Conservation (phyloP, 441 rosid genomes). For the Metrosideros polymorpha region DNA sequence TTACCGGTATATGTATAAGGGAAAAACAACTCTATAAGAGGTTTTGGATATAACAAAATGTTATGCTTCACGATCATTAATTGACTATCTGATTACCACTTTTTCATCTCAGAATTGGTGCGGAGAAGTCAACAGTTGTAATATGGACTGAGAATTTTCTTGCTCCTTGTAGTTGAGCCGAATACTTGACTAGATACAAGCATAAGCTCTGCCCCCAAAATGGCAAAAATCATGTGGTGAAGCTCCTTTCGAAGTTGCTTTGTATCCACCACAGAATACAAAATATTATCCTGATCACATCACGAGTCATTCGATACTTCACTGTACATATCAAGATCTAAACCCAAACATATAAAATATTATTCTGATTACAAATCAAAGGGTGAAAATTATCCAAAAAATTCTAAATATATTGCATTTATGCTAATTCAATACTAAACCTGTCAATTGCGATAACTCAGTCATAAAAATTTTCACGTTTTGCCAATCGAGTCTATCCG, state of each 20-base stretch:
- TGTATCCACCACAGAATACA: background rate
- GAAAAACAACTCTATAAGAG: accelerated
- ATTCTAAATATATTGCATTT: no score
- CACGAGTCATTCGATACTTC: background rate
- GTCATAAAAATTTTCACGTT: no score
- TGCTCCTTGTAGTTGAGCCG: background rate
- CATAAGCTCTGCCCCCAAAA: background rate
- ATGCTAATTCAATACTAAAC: no score
- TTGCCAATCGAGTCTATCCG: no score
- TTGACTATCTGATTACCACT: background rate
- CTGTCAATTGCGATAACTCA: no score
- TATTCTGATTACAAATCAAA: background rate
- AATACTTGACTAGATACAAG: background rate
- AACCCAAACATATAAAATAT: background rate
- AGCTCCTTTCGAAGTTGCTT: background rate
- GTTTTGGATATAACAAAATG: background rate
- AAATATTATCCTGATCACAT: background rate
- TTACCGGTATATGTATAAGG: background rate
- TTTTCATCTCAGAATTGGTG: background rate
- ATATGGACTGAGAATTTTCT: background rate
- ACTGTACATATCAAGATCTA: background rate
- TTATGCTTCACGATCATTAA: background rate
- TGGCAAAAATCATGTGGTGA: background rate
- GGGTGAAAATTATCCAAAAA: no score
- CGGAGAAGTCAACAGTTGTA: background rate